Base-by-base conservation (phyloP, 2,329 filamentous ascomycete genomes). In the Cucurbitaria berberidis region DNA sequence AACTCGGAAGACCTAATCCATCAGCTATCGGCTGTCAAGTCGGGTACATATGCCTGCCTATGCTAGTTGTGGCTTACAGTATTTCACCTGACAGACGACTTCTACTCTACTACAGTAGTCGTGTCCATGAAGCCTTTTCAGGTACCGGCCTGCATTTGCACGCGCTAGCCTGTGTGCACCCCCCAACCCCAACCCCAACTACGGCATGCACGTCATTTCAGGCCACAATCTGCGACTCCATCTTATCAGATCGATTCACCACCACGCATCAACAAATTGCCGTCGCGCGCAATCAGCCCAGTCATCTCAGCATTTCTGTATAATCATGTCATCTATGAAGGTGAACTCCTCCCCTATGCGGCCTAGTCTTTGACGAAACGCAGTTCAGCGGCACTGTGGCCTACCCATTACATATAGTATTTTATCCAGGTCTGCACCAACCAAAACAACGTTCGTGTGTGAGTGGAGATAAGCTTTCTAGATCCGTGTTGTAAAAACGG, bases 171-270 rank as follows among this genome's bases (percentile, higher is more conserved):
- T 39, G 48, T 40, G 48, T 58, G 51, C 32, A 16, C 53, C n/a
- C n/a, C n/a, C n/a, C n/a, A n/a, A n/a, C n/a, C n/a, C n/a, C n/a
- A n/a, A n/a, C n/a, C 44, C 40, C 35, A 46, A 45, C 15, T 24
- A 32, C 50, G 16, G 18, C 32, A 66, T 65, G 59, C 61, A 67
- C 62, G 59, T 62, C 64, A 67, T 62, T 19, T 42, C 45, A 44
- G 24, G 51, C 45, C 39, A 53, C 46, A n/a, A 55, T 55, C 48
- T 54, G 38, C 30, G 34, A 41, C 32, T 44, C 46, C 45, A 65
- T 64, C 64, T 64, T 59, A 65, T 64, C 56, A 61, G 57, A 66
- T 66, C 51, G 27, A 38, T 10, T 7, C 27, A 24, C 11, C 29
- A 16, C 41, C 48, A 50, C 36, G 19, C 53, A 27, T 44, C 47